A percentile compares a stretch with the other conserved stretches of the same genome.
phyloP scores from a whole-genome alignment of 2,329 filamentous ascomycete species.

The Keithomyces neogunnii region DNA sequence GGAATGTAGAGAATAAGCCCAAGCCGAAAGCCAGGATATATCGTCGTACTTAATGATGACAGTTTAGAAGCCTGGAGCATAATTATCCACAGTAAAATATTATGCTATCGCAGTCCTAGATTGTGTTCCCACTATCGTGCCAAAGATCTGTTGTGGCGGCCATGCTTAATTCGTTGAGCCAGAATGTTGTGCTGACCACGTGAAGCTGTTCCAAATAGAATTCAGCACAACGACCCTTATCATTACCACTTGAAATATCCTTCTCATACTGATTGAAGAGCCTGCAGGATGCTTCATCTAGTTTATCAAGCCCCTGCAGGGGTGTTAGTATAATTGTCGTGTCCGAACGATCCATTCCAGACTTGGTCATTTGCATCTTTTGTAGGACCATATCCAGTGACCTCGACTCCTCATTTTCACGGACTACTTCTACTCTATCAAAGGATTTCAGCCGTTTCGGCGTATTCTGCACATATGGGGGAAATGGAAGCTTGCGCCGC shows the following conservation, averaged over 20 bases:
- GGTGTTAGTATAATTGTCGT: conserved; percentile 17
- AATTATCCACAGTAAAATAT: not conserved
- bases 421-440: not conserved
- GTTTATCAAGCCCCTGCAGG: conserved; percentile 12
- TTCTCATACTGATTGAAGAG: conserved; percentile 24
- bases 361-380: not conserved
- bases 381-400: not conserved
- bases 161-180: conserved; percentile 11
- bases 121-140: not conserved
- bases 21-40: too few relatives aligned
- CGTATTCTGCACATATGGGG: not conserved
- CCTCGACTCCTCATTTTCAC: not conserved
- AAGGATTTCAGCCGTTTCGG: not conserved
- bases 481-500: conserved; percentile 22
- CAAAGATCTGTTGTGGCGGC: not conserved
- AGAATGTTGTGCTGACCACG: conserved; percentile 19
- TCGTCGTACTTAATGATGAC: too few relatives aligned
- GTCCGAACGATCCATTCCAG: not conserved
- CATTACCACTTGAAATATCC: conserved; percentile 16
- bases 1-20: too few relatives aligned
- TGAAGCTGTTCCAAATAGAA: conserved; percentile 23
- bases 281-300: conserved; percentile 16
- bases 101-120: not conserved
- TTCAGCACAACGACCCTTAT: conserved; percentile 15
- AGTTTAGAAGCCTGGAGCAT: too few relatives aligned